A percentile compares a stretch with the other conserved stretches of the same genome.
phyloP scores from a whole-genome alignment of 108 stramenopile genomes.

The Ochromonas danica region DNA sequence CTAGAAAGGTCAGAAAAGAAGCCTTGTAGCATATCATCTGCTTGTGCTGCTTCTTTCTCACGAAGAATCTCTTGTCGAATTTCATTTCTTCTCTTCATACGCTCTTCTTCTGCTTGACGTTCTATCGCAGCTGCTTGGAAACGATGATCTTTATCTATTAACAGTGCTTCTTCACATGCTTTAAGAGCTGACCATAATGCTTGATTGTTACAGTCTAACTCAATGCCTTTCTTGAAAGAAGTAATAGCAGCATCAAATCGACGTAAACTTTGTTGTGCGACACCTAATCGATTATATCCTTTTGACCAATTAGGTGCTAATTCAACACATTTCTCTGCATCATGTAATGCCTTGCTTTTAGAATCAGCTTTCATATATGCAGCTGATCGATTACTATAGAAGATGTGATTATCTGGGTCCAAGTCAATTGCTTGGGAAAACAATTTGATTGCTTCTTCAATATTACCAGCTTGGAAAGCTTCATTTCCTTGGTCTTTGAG shows the following conservation, averaged over 20 bases:
- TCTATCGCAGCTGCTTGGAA: constrained; percentile 41
- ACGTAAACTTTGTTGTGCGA: constrained; percentile 55
- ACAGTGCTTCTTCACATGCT: constrained; percentile 46
- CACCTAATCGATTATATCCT: constrained; percentile 52
- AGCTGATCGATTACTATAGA: constrained; percentile 55
- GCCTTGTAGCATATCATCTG: background rate
- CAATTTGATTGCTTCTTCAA: constrained; percentile 43
- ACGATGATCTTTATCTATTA: constrained; percentile 29
- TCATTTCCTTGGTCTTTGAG: constrained; percentile 51
- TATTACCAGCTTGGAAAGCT: constrained; percentile 44
- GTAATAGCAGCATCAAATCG: constrained; percentile 39
- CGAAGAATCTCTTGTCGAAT: background rate
- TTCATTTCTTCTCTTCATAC: constrained; percentile 15
- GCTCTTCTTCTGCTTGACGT: constrained; percentile 29
- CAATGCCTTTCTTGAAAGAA: constrained; percentile 37
- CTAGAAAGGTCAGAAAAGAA: constrained; percentile 4
- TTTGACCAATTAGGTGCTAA: constrained; percentile 56
- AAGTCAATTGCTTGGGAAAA: constrained; percentile 49
- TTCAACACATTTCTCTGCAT: constrained; percentile 55
- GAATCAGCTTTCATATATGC: constrained; percentile 48
- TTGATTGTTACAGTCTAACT: constrained; percentile 47
- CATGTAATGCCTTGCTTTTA: constrained; percentile 46
- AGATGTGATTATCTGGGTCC: constrained; percentile 51
- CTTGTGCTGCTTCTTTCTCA: background rate
- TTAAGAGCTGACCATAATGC: constrained; percentile 42